Evolutionary conservation across 352 stramenopile genomes (phyloP).

Genomic region (Vaucheria bursata): DNA sequence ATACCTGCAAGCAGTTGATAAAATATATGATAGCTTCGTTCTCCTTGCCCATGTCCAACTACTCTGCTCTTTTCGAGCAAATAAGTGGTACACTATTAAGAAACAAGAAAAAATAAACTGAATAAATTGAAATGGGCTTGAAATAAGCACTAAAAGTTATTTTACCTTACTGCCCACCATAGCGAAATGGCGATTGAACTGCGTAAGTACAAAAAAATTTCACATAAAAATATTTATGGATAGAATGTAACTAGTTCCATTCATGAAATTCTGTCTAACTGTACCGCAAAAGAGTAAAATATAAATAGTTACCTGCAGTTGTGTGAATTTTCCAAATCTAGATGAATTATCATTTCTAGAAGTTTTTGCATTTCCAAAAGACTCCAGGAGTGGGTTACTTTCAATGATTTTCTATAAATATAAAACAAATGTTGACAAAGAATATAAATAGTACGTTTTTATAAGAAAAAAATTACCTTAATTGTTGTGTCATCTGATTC

Average conservation of each 20-base stretch:
- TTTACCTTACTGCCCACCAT: constrained; percentile 49
- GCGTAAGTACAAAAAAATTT: neutral
- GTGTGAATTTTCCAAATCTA: constrained; percentile 88
- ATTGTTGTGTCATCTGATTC: constrained; percentile 5
- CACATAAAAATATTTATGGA: too few species aligned
- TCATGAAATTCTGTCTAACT: too few species aligned
- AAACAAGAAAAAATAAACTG: too few species aligned
- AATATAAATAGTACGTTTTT: too few species aligned
- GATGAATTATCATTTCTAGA: constrained; percentile 73
- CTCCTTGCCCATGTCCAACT: constrained; percentile 79
- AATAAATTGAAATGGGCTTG: too few species aligned
- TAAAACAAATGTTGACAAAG: too few species aligned
- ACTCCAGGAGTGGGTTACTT: constrained; percentile 94
- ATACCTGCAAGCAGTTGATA: constrained; percentile 65
- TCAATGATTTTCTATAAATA: constrained; percentile 79
- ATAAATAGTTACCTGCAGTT: constrained; percentile 61
- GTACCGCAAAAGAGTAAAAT: too few species aligned
- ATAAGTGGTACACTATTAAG: constrained; percentile 73
- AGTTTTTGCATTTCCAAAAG: constrained; percentile 88
- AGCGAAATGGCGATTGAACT: constrained; percentile 22
- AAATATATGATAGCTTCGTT: constrained; percentile 97
- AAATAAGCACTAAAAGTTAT: too few species aligned
- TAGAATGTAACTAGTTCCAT: too few species aligned
- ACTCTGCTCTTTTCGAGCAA: constrained; percentile 90
- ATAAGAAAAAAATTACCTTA: too few species aligned